Percentiles rank a stretch among this genome's conserved stretches.
Evolutionary conservation across 2,329 filamentous ascomycete genomes (phyloP).

Genomic region (Botrytis deweyae): DNA sequence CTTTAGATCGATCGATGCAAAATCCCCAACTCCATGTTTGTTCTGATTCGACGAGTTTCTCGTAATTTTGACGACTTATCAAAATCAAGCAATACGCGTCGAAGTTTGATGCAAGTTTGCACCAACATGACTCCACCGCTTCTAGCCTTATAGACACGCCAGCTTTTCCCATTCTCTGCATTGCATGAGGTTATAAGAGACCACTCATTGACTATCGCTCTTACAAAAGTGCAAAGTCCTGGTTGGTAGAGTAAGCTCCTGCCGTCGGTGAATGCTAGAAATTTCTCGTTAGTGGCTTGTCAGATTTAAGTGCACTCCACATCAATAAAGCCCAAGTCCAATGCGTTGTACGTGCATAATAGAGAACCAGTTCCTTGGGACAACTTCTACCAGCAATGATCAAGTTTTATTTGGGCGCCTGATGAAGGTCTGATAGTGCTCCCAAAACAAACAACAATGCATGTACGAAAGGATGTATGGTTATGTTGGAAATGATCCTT

Average conservation of each 20-base stretch:
- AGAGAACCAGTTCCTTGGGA: conserved; percentile 20
- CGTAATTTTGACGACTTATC: conserved; percentile 6
- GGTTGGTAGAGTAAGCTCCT: not conserved
- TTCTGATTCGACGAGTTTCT: not conserved
- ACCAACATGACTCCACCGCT: conserved; percentile 28
- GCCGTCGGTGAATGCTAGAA: conserved; percentile 15
- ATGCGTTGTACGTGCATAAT: conserved; percentile 23
- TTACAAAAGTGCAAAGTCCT: not conserved
- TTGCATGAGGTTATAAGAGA: conserved; percentile 24
- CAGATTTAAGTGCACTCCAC: conserved; percentile 21
- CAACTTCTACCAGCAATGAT: conserved; percentile 7
- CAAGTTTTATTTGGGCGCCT: conserved; percentile 9
- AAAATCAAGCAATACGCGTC: conserved; percentile 18
- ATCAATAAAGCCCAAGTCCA: conserved; percentile 4
- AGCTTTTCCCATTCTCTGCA: conserved; percentile 29
- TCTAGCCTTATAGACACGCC: conserved; percentile 29
- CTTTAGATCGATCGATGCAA: not conserved
- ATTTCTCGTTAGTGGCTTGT: conserved; percentile 14
- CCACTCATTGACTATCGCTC: conserved; percentile 1
- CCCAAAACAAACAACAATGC: conserved; percentile 8
- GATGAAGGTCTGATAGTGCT: not conserved
- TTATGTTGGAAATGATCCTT: conserved; percentile 25
- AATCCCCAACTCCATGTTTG: not conserved
- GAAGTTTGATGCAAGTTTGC: conserved; percentile 9
- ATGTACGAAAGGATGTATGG: conserved; percentile 8